Evolutionary conservation across 148 eudicot genomes (phyloP), one percentile per base, ranked within the genome.

Genomic region (Camellia granthamiana): DNA sequence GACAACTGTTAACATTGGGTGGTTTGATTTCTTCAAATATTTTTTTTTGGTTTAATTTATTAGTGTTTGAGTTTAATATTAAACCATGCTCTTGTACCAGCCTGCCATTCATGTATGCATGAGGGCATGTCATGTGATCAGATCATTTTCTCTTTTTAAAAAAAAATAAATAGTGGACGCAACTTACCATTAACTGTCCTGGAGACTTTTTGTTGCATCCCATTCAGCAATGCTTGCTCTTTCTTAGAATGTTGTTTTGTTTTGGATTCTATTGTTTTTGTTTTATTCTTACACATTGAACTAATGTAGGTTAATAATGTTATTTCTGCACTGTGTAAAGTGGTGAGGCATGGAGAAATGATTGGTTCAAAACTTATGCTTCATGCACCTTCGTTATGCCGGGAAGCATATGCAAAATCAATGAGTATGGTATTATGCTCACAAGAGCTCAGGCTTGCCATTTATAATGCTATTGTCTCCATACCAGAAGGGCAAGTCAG

Each of bases 401-500:
- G 69, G 81, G 89, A 85, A 56, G 83, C 87, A 75, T 84, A 81
- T 84, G 80, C 86, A 76, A 88, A 90, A 81, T 92, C 97, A 80
- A 85, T 91, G 82, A 80, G 84, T 81, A 71, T 82, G 82, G 73
- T 96, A 64, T 75, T 94, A 74, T 82, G 88, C 87, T 90, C 95
- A 70, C 85, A 77, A 74, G 91, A 86, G 74, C 90, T 96, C 77
- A 92, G 97, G 81, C 77, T 80, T 72, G 89, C 95, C 63, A 79
- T 94, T 86, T 80, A 80, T 76, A 78, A 86, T 82, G 98, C 98
- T 55, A 78, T 92, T 72, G 89, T 82, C 73, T 78, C 88, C 79
- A 90, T 96, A 63, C 99, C 99, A 66, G 99, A 93, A 86, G 99
- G 99, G 70, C 99, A 96, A 86, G 98, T 87, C 52, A 84, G 88